Conservation (phyloP, 2,329 filamentous ascomycete species). For the Coniochaeta sp. region DNA sequence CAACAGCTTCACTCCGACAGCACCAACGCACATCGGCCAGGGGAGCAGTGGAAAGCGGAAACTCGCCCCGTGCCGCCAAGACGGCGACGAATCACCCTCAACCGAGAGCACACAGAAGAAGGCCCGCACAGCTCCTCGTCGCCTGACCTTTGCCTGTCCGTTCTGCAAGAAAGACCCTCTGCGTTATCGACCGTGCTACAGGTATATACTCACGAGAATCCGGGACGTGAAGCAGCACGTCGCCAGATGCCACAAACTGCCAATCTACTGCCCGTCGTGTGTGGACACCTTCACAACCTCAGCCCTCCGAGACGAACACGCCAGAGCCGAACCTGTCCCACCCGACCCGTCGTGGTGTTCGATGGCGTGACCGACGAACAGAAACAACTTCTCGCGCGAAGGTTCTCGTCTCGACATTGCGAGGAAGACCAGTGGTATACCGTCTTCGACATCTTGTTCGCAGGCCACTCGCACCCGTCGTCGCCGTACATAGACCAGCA, state of each 20-base stretch:
- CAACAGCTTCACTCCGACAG: too few species aligned
- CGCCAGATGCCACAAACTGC: background rate
- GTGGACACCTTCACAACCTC: background rate
- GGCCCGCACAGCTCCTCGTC: background rate
- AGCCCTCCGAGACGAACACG: background rate
- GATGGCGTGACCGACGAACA: conserved; percentile 2
- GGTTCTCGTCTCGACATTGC: background rate
- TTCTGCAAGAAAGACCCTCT: conserved; percentile 5
- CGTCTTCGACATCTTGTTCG: conserved; percentile 5
- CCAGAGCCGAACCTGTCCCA: background rate
- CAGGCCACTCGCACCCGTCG: background rate
- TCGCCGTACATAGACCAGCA: conserved; percentile 3
- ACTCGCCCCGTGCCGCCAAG: background rate
- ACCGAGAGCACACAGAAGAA: background rate
- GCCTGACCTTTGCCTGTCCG: conserved; percentile 2
- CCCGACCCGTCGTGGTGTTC: background rate
- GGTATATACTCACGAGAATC: conserved; percentile 1
- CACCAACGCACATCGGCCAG: too few species aligned
- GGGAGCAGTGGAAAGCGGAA: background rate
- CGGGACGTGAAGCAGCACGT: conserved; percentile 6
- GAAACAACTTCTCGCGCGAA: background rate
- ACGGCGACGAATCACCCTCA: background rate
- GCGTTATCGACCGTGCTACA: background rate
- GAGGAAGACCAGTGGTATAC: conserved; percentile 5
- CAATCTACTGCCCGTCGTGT: conserved; percentile 2